These are phyloP conservation scores for Clavispora fructus DNA, from an alignment of 805 yeast species.

Conservation along the genomic window DNA sequence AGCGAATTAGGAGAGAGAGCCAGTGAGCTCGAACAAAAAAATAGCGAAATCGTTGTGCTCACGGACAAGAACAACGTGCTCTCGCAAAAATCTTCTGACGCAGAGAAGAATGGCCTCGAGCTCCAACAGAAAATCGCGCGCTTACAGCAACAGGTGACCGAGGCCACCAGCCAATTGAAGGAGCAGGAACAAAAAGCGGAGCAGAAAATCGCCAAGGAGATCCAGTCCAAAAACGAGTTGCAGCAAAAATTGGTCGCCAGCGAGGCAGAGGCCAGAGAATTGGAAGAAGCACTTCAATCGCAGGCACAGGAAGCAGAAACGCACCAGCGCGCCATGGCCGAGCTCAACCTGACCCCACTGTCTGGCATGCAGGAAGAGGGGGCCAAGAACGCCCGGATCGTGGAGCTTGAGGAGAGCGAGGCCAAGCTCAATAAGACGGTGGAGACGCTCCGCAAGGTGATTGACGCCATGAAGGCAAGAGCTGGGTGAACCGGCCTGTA, in stretches of 20 bases:
- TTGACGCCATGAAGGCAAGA: not conserved
- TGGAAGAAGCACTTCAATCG: not conserved
- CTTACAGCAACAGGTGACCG: not conserved
- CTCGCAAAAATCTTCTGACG: not conserved
- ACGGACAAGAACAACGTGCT: not conserved
- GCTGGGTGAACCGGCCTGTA: not conserved
- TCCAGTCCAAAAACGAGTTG: not conserved
- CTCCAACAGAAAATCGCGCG: not conserved
- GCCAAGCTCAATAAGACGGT: not conserved
- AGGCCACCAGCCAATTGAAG: not conserved
- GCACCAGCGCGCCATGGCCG: not conserved
- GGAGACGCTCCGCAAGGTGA: constrained; percentile 1
- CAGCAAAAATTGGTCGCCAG: not conserved
- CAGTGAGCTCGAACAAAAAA: constrained; percentile 3
- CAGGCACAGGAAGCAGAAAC: not conserved
- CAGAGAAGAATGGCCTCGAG: not conserved
- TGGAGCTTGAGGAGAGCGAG: not conserved
- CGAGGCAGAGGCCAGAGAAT: not conserved
- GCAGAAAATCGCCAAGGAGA: not conserved
- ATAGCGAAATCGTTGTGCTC: not conserved
- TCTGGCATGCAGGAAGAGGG: not conserved
- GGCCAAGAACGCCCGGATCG: not conserved
- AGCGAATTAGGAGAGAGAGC: constrained; percentile 1
- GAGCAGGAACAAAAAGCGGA: not conserved
- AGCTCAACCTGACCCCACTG: not conserved